Conservation (phyloP, 768 basidiomycete genomes). For the Tylopilus balloui region DNA sequence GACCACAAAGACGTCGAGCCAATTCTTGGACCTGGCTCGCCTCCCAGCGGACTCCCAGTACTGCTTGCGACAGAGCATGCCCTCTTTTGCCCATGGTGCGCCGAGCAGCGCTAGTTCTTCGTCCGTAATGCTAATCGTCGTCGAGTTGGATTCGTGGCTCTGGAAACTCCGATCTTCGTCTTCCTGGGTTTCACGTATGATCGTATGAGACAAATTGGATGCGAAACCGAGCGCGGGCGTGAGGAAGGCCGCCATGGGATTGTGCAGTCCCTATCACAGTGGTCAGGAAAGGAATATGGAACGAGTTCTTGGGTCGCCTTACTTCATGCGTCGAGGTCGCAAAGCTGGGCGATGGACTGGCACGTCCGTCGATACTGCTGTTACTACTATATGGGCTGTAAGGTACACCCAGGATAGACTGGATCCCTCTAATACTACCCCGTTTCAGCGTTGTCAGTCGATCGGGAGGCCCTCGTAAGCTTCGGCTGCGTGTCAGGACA, state of each 20-base stretch:
- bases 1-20: constrained; percentile 95
- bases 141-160: constrained; percentile 62
- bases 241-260: constrained; percentile 64
- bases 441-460: constrained; percentile 78
- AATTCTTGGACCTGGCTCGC: constrained; percentile 81
- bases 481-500: constrained; percentile 59
- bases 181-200: constrained; percentile 92
- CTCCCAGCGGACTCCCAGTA: constrained; percentile 87
- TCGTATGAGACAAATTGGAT: constrained; percentile 91
- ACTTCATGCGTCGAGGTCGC: constrained; percentile 87
- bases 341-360: constrained; percentile 91
- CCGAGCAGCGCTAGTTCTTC: constrained; percentile 94
- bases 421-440: constrained; percentile 85
- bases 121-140: constrained; percentile 83
- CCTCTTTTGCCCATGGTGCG: constrained; percentile 99
- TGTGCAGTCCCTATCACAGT: constrained; percentile 47
- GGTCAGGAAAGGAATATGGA: constrained; percentile 8
- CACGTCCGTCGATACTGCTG: constrained; percentile 78
- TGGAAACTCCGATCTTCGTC: constrained; percentile 69
- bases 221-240: constrained; percentile 93
- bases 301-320: constrained; percentile 10
- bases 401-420: constrained; percentile 70
- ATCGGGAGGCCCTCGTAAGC: constrained; percentile 66
- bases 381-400: constrained; percentile 81
- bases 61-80: constrained; percentile 90